Evolutionary conservation across 2,329 filamentous ascomycete species (phyloP).

Genomic region (Colletotrichum ledebouriae): DNA sequence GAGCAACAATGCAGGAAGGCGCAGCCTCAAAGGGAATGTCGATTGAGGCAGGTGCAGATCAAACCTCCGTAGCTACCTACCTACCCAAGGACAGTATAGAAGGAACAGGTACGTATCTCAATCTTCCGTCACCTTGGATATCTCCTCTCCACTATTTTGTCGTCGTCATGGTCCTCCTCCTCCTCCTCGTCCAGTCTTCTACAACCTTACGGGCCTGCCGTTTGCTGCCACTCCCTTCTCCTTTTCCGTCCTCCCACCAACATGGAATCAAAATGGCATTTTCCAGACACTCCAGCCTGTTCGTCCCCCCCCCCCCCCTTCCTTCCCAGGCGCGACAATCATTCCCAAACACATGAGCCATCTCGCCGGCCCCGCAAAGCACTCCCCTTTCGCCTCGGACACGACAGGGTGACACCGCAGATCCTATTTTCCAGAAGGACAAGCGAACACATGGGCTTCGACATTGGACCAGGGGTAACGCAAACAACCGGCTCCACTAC

Average conservation of each 20-base stretch:
- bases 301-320: background rate
- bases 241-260: conserved; percentile 16
- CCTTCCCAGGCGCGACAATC: conserved; percentile 34
- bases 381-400: conserved; percentile 25
- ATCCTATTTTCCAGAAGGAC: conserved; percentile 43
- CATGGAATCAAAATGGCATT: conserved; percentile 20
- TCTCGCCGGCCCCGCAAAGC: conserved; percentile 34
- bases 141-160: no score
- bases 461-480: conserved; percentile 33
- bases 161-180: no score
- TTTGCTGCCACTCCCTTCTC: background rate
- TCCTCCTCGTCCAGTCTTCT: background rate
- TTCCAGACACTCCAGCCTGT: conserved; percentile 1
- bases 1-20: conserved; percentile 9
- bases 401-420: conserved; percentile 39
- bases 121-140: no score
- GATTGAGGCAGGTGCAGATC: conserved; percentile 2
- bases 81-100: no score
- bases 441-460: conserved; percentile 32
- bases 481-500: conserved; percentile 31
- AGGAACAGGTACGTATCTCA: no score
- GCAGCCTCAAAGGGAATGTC: background rate
- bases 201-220: background rate
- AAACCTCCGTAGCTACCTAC: background rate
- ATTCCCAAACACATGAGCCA: conserved; percentile 34